Base-by-base conservation (phyloP, 2,329 filamentous ascomycete genomes). In the Hirsutella minnesotensis region DNA sequence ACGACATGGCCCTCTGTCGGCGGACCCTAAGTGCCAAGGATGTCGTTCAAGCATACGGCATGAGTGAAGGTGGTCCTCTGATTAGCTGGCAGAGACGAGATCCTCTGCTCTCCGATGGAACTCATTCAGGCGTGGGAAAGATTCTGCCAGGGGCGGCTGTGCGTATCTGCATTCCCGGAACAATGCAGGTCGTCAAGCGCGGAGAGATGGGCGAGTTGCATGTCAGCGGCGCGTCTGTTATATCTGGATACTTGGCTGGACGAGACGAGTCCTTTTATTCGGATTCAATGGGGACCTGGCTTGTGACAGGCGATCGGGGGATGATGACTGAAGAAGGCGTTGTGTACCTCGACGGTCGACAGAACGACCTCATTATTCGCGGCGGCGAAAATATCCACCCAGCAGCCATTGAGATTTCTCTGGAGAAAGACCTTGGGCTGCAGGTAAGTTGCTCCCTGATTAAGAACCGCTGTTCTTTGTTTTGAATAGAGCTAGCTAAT, bases 341-440 rank as follows among this genome's bases (percentile, higher is more conserved):
- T 20, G 49, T 69, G 2, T 56, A 59, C 39, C 59, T 69, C 22
- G 46, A 63, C 3, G 66, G 65, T 5, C 49, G 67, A 27, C 68
- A 67, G 50, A 69, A 69, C 48, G 67, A 69, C 39, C 42, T 69
- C 24, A 67, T 69, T 29, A 68, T 69, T 44, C 58, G 66, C 9
- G 67, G 62, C 3, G 66, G 64, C n/a, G 62, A 66, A 42, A 69
- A 69, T 19, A 63, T 69, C 16, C 54, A 61, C n/a, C 64, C 66
- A 1, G 47, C 55, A 5, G 56, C 48, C 37, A 58, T 68, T 20
- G 65, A 68, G 36, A 46, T 49, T 2, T 48, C 56, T 3, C 55
- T 71, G 12, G 51, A 56, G 1, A 58, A 61, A 30, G 48, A 62
- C n/a, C 46, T 53, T 1, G 63, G 57, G 3, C 47, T 60, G 4